Percentiles rank a stretch among this genome's conserved stretches.
Conservation (phyloP, 2,329 filamentous ascomycete genomes). For the Fusarium nisikadoi region DNA sequence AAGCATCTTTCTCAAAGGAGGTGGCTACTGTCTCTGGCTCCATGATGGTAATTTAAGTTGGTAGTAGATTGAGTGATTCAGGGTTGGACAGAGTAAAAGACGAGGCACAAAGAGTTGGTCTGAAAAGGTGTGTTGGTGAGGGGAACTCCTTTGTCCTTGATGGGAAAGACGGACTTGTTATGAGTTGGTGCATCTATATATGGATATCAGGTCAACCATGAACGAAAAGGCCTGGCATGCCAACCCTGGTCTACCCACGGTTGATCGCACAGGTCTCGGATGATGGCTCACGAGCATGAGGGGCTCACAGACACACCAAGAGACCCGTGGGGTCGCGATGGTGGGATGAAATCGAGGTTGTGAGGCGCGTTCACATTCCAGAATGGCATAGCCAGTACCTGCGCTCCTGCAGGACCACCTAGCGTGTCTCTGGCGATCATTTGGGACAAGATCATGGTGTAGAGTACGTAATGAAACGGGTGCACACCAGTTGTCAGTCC, state of each 20-base stretch:
- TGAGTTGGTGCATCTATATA: conserved; percentile 30
- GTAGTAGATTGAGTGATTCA: not conserved
- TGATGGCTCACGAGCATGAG: conserved; percentile 28
- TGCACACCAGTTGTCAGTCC: conserved; percentile 37
- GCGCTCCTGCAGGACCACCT: conserved; percentile 36
- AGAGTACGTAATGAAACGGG: conserved; percentile 43
- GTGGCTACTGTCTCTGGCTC: conserved; percentile 38
- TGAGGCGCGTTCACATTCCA: conserved; percentile 42
- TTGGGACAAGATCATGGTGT: conserved; percentile 26
- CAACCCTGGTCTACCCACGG: conserved; percentile 25
- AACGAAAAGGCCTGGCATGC: conserved; percentile 28
- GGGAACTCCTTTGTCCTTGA: conserved; percentile 26
- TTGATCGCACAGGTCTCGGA: conserved; percentile 31
- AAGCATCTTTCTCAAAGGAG: conserved; percentile 43
- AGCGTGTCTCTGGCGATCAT: conserved; percentile 38
- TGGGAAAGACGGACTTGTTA: conserved; percentile 37
- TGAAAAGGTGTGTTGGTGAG: conserved; percentile 23
- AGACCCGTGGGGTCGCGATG: conserved; percentile 29
- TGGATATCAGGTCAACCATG: conserved; percentile 15
- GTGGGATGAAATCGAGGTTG: conserved; percentile 44
- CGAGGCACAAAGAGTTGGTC: conserved; percentile 26
- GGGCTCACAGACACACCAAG: conserved; percentile 17
- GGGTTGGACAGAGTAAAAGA: conserved; percentile 3
- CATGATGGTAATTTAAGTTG: conserved; percentile 27
- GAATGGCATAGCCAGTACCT: conserved; percentile 40